Evolutionary conservation across 345 rosid genomes (phyloP).

Genomic region (Acer saccharum): DNA sequence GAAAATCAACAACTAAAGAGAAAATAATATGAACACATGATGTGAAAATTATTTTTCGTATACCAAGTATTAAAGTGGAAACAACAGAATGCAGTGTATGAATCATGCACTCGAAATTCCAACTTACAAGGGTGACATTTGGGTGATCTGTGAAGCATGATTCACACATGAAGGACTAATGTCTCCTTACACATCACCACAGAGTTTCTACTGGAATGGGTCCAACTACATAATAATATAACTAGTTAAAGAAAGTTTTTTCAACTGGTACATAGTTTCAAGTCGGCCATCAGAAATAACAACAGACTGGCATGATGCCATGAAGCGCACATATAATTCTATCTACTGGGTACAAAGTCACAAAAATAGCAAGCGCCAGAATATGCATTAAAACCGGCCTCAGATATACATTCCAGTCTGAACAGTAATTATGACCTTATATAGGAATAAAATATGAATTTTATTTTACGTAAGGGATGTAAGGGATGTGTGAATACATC

Average conservation of each 20-base stretch:
- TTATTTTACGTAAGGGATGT: not conserved
- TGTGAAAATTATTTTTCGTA: not conserved
- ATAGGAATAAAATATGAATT: too few relatives aligned
- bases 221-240: not conserved
- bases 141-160: not conserved
- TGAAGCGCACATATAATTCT: not conserved
- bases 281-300: not conserved
- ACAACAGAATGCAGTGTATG: slow-evolving; percentile 4
- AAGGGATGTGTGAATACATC: not conserved
- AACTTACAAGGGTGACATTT: not conserved
- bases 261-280: not conserved
- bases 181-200: not conserved
- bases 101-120: not conserved
- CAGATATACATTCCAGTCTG: not conserved
- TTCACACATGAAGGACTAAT: not conserved
- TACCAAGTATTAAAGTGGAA: not conserved
- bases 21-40: not conserved
- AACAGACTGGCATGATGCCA: not conserved
- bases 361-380: not conserved
- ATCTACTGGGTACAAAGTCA: not conserved
- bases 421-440: not conserved
- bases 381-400: not conserved
- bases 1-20: not conserved
- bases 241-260: not conserved
- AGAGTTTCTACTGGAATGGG: not conserved